Conservation (phyloP, 106 monocot species). For the Dendrobium officinale region DNA sequence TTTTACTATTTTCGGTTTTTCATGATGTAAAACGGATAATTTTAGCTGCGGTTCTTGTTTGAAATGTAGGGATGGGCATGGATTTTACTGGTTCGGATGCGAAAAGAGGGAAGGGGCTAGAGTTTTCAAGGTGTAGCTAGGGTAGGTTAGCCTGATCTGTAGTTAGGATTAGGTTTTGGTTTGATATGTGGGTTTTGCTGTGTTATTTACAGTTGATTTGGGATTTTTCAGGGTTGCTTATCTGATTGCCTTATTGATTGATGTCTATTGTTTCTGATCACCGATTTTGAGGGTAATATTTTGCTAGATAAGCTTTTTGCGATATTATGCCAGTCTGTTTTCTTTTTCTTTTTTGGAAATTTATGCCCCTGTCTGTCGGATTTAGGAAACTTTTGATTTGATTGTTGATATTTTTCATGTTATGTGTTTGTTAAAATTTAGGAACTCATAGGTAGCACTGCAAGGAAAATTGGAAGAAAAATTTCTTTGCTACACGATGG, state of each 20-base stretch:
- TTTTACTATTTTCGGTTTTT: neutral
- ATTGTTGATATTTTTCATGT: neutral
- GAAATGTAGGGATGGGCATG: neutral
- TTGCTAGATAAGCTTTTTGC: neutral
- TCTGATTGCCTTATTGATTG: neutral
- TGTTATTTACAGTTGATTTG: neutral
- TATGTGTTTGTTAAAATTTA: neutral
- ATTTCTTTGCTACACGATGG: too few relatives aligned
- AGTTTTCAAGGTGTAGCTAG: neutral
- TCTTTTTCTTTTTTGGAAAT: too few relatives aligned
- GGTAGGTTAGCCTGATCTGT: neutral
- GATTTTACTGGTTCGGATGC: neutral
- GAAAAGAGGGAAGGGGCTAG: neutral
- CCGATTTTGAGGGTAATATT: neutral
- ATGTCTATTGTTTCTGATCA: neutral
- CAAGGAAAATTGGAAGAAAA: too few relatives aligned
- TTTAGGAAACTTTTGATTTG: neutral
- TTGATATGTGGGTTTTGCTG: neutral
- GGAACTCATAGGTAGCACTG: neutral
- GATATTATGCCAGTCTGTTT: neutral
- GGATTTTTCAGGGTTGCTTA: neutral
- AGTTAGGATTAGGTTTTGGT: slow-evolving; percentile 4
- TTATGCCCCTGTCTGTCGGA: neutral
- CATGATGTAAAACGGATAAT: neutral
- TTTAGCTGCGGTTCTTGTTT: neutral